phyloP scores from a whole-genome alignment of 164 flowering plant genomes.

The Annona cherimola region DNA sequence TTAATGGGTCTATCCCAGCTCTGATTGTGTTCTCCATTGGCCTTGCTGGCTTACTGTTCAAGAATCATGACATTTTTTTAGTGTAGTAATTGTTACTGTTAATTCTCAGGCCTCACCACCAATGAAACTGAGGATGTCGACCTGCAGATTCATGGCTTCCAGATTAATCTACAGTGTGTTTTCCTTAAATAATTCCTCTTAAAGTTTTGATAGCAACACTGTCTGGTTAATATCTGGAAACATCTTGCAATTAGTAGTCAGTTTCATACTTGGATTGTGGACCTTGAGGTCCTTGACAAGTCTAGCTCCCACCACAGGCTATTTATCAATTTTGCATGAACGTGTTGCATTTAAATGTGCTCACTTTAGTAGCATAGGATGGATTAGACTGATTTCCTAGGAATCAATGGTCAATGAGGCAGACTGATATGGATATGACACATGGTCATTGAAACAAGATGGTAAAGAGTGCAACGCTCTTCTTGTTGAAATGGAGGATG shows the following conservation, averaged over 20 bases:
- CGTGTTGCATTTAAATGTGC: too few relatives aligned
- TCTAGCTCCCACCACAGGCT: too few relatives aligned
- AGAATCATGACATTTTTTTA: background rate
- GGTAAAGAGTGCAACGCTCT: too few relatives aligned
- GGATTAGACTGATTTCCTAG: too few relatives aligned
- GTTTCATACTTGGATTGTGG: background rate
- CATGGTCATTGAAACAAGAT: too few relatives aligned
- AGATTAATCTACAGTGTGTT: background rate
- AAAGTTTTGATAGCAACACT: background rate
- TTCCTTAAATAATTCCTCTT: background rate
- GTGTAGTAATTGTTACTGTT: conserved; percentile 1
- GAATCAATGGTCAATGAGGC: too few relatives aligned
- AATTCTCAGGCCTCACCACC: background rate
- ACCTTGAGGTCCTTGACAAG: too few relatives aligned
- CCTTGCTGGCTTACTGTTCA: background rate
- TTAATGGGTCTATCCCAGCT: background rate
- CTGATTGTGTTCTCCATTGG: background rate
- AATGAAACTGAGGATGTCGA: background rate
- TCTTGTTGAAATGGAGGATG: too few relatives aligned
- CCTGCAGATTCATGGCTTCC: background rate
- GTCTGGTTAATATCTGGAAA: background rate
- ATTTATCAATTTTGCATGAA: too few relatives aligned
- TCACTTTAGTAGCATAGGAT: too few relatives aligned
- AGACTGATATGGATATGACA: too few relatives aligned
- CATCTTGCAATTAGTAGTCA: background rate